phyloP scores from a whole-genome alignment of 2,329 filamentous ascomycete species.

The Colletotrichum falcatum region DNA sequence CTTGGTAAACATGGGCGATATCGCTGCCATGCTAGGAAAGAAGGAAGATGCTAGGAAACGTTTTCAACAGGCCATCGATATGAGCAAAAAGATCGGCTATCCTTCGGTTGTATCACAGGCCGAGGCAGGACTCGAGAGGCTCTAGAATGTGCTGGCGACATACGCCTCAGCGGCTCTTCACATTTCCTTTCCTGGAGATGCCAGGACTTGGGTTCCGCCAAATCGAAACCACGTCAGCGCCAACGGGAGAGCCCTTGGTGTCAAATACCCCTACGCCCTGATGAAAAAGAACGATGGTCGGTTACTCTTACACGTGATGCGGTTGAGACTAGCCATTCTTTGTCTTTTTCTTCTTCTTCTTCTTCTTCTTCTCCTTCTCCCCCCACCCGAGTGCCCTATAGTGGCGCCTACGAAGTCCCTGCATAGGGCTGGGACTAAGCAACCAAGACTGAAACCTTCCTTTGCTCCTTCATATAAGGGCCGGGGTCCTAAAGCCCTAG shows the following conservation, averaged over 20 bases:
- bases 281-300: too few relatives aligned
- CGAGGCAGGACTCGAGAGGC: slow-evolving; percentile 58
- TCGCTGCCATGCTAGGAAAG: slow-evolving; percentile 80
- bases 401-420: slow-evolving; percentile 19
- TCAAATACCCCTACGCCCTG: neutral
- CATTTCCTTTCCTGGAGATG: neutral
- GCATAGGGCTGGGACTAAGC: slow-evolving; percentile 34
- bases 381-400: too few relatives aligned
- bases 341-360: too few relatives aligned
- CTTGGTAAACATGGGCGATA: slow-evolving; percentile 87
- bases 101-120: slow-evolving; percentile 64
- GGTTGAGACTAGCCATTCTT: too few relatives aligned
- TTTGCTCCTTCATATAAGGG: neutral
- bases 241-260: neutral
- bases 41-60: slow-evolving; percentile 72
- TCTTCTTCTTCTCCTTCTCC: too few relatives aligned
- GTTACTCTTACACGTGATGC: too few relatives aligned
- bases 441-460: neutral
- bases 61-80: slow-evolving; percentile 75
- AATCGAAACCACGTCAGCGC: neutral
- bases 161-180: neutral
- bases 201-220: neutral
- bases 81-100: slow-evolving; percentile 68
- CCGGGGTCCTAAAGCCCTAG: slow-evolving; percentile 1
- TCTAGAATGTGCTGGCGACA: slow-evolving; percentile 7